phyloP scores from a whole-genome alignment of 108 stramenopile genomes.

The Mayamaea pseudoterrestris region DNA sequence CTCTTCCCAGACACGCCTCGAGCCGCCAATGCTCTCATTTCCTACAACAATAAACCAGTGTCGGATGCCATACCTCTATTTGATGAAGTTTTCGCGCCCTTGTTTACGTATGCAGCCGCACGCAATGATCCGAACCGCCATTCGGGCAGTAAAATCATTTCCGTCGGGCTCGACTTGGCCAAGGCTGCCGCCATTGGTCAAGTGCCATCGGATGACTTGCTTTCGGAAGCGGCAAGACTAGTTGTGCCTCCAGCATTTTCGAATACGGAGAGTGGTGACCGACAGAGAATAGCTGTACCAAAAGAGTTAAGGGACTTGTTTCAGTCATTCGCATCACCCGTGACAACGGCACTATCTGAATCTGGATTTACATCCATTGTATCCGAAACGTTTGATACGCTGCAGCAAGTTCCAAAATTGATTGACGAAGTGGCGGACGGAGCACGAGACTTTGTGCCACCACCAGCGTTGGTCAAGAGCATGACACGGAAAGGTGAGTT shows the following conservation, averaged over 20 bases:
- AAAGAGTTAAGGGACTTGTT: constrained; percentile 35
- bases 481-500: too few species aligned
- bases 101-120: constrained; percentile 46
- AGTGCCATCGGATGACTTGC: constrained; percentile 58
- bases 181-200: constrained; percentile 24
- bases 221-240: constrained; percentile 11
- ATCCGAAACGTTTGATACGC: constrained; percentile 50
- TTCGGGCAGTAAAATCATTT: constrained; percentile 21
- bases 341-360: constrained; percentile 25
- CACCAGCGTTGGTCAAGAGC: constrained; percentile 53
- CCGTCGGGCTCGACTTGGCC: constrained; percentile 22
- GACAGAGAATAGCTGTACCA: constrained; percentile 32
- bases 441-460: constrained; percentile 77
- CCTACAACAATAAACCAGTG: constrained; percentile 85
- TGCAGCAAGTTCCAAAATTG: constrained; percentile 85
- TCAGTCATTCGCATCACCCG: constrained; percentile 25
- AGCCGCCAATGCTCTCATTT: constrained; percentile 63
- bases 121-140: constrained; percentile 32
- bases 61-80: constrained; percentile 76
- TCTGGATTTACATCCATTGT: constrained; percentile 54
- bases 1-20: constrained; percentile 88
- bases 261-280: not conserved
- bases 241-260: constrained; percentile 2
- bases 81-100: constrained; percentile 77
- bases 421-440: constrained; percentile 77